phyloP scores from a whole-genome alignment of 192 early-diverging fungal genomes.

The Coemansia sp. region DNA sequence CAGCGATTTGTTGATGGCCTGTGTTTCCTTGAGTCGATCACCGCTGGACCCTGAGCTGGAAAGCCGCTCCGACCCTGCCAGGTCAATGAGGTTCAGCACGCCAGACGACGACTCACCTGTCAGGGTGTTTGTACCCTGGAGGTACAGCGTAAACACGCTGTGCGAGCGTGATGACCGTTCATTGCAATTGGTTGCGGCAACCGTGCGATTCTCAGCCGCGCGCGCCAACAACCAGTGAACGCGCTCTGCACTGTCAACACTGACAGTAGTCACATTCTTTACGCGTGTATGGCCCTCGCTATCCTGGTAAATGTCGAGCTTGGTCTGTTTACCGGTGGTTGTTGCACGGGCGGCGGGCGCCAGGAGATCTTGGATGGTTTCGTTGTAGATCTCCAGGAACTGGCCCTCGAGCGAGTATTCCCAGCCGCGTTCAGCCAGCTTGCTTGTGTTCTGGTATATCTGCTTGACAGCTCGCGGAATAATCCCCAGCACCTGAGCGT shows the following conservation, averaged over 20 bases:
- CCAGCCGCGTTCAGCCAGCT: constrained; percentile 79
- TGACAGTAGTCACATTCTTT: constrained; percentile 71
- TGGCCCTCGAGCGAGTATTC: constrained; percentile 82
- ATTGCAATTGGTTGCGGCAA: constrained; percentile 90
- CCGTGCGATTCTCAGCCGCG: constrained; percentile 82
- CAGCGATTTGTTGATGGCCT: constrained; percentile 95
- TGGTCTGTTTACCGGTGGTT: constrained; percentile 54
- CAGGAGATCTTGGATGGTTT: constrained; percentile 83
- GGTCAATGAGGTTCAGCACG: constrained; percentile 87
- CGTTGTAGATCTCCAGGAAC: constrained; percentile 97
- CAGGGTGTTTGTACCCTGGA: constrained; percentile 70
- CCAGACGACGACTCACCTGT: constrained; percentile 75
- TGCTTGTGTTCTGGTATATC: constrained; percentile 77
- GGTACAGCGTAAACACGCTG: constrained; percentile 84
- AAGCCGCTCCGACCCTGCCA: constrained; percentile 92
- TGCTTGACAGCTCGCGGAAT: constrained; percentile 92
- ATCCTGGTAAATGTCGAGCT: constrained; percentile 86
- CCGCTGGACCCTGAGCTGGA: constrained; percentile 79
- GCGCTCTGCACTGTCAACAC: constrained; percentile 69
- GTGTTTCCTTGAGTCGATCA: constrained; percentile 86
- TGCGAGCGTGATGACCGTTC: constrained; percentile 92
- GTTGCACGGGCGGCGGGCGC: constrained; percentile 31
- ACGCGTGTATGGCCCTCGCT: constrained; percentile 73
- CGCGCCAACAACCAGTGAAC: constrained; percentile 70
- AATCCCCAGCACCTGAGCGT: constrained; percentile 69